phyloP scores from a whole-genome alignment of 495 filamentous ascomycete species.

The Podospora comata region DNA sequence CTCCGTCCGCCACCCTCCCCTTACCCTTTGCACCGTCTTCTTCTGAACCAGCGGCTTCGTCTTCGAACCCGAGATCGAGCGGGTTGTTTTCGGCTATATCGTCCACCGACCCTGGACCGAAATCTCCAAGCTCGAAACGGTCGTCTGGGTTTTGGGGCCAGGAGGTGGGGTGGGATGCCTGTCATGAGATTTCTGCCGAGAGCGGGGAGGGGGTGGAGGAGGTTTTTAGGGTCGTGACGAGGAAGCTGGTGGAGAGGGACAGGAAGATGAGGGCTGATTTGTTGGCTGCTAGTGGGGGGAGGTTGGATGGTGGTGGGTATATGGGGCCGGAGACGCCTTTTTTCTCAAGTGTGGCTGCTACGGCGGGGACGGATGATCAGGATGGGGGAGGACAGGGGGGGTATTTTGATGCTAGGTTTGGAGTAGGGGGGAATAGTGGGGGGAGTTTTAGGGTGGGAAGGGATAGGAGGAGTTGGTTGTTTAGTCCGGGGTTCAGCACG shows the following conservation, averaged over 20 bases:
- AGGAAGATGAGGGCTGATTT: constrained; percentile 61
- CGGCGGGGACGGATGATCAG: constrained; percentile 12
- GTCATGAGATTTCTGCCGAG: constrained; percentile 93
- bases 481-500: constrained; percentile 51
- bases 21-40: background rate
- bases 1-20: constrained; percentile 51
- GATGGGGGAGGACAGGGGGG: constrained; percentile 32
- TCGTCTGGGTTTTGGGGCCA: constrained; percentile 86
- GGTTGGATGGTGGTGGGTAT: constrained; percentile 19
- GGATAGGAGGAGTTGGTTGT: constrained; percentile 62
- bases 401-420: constrained; percentile 43
- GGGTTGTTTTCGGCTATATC: background rate
- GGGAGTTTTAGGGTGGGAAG: constrained; percentile 62
- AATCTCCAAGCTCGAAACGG: constrained; percentile 70
- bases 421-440: constrained; percentile 31
- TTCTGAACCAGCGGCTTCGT: background rate
- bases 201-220: constrained; percentile 96
- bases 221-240: constrained; percentile 90
- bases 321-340: background rate
- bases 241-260: constrained; percentile 92
- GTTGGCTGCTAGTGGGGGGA: constrained; percentile 39
- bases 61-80: background rate
- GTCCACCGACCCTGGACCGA: constrained; percentile 40
- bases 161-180: constrained; percentile 92
- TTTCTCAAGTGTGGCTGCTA: background rate